A percentile compares a stretch with the other conserved stretches of the same genome.
Evolutionary conservation across 495 filamentous ascomycete genomes (phyloP).

Genomic region (Elasticomyces elasticus): DNA sequence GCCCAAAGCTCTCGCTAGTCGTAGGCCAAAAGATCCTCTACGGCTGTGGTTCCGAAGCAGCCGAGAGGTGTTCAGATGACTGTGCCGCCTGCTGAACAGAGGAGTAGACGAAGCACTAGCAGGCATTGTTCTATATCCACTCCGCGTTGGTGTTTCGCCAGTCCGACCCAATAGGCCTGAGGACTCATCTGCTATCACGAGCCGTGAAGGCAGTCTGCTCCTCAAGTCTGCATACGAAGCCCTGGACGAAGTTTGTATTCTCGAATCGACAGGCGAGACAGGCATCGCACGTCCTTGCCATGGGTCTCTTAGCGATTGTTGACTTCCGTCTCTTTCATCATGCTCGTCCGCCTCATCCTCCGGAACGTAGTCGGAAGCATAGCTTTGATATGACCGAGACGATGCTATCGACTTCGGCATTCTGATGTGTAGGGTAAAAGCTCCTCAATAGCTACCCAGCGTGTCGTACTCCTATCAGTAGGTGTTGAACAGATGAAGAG

Average conservation of each 20-base stretch:
- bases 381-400: conserved; percentile 13
- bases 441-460: conserved; percentile 5
- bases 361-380: conserved; percentile 3
- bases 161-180: conserved; percentile 23
- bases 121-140: conserved; percentile 26
- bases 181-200: conserved; percentile 19
- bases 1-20: conserved; percentile 27
- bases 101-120: conserved; percentile 28
- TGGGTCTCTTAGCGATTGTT: conserved; percentile 9
- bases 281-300: conserved; percentile 13
- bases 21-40: conserved; percentile 26
- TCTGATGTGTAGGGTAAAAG: background rate
- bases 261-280: conserved; percentile 15
- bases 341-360: conserved; percentile 5
- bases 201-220: conserved; percentile 14
- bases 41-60: conserved; percentile 26
- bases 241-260: conserved; percentile 15
- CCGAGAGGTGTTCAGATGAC: conserved; percentile 14
- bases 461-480: conserved; percentile 1
- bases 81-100: conserved; percentile 21
- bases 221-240: conserved; percentile 28
- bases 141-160: conserved; percentile 2
- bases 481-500: background rate
- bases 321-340: conserved; percentile 6
- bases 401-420: conserved; percentile 21